A percentile compares a stretch with the other conserved stretches of the same genome.
These are phyloP conservation scores for Discostella stelligeroides DNA, from an alignment of 108 stramenopile genomes.

Conservation along the genomic window DNA sequence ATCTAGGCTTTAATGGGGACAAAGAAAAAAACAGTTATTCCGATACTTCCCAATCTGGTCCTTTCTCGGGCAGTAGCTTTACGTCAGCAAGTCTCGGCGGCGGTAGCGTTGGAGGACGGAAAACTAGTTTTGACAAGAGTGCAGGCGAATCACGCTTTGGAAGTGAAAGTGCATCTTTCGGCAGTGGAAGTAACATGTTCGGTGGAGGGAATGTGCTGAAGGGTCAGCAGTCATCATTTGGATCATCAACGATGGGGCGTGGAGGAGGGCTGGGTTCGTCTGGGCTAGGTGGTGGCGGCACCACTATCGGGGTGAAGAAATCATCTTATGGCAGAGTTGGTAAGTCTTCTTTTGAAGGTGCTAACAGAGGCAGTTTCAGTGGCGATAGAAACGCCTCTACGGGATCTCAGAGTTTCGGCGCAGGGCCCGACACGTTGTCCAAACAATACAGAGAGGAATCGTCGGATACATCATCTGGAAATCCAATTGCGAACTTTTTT, in stretches of 20 bases:
- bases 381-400: background rate
- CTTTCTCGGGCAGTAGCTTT: background rate
- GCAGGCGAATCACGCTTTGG: background rate
- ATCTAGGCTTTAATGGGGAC: background rate
- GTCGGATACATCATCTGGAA: background rate
- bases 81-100: background rate
- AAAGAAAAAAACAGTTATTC: background rate
- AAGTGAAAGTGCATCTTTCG: background rate
- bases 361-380: background rate
- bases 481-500: background rate
- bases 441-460: too few species aligned
- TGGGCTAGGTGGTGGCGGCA: background rate
- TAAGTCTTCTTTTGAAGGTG: background rate
- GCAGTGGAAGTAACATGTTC: background rate
- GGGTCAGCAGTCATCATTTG: constrained; percentile 9
- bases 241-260: background rate
- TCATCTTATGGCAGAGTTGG: background rate
- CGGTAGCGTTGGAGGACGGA: background rate
- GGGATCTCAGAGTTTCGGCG: too few species aligned
- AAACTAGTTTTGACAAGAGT: background rate
- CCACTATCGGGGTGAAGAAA: background rate
- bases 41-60: background rate
- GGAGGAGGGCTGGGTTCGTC: background rate
- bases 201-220: background rate
- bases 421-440: too few species aligned